Base-by-base conservation (phyloP, 2,329 filamentous ascomycete genomes). In the Ophiostoma fasciatum region DNA sequence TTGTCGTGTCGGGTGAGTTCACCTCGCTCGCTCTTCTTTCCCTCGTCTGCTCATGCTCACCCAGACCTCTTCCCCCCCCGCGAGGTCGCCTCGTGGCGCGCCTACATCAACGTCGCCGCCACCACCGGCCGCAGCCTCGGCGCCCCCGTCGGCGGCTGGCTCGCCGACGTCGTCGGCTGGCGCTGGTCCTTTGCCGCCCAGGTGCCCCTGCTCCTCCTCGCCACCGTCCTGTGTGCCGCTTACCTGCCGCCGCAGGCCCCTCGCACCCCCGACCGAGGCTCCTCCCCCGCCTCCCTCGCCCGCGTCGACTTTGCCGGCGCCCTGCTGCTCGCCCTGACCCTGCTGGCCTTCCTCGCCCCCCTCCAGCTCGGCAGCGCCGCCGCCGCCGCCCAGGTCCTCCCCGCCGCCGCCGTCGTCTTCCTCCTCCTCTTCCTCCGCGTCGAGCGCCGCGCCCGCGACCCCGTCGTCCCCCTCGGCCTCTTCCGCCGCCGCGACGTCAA, bases 141-240 rank as follows among this genome's bases (percentile, higher is more conserved):
- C 2, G 67, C 66, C 0, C 67, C 66, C 4, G 38, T 77, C 1
- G 76, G 75, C 1, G 76, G 75, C 3, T 68, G 62, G 47, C 51
- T 79, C 2, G 67, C 72, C 1, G 71, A 79, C 43, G 63, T 64
- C 0, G 61, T 79, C 11, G 75, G 75, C 13, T 81, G 75, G 76
- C 58, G 76, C 51, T 77, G 73, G 73, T 70, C 69, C 0, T 78
- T 78, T 45, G 47, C 68, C 1, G 62, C 63, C 5, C 73, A 78
- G 51, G 58, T 63, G 1, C 73, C 72, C 0, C 53, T 71, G n/a
- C 62, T 70, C 13, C 38, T 64, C 0, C 17, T 68, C 3, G 69
- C 71, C 10, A 61, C 66, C 8, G 12, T 58, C 7, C 52, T 58
- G 5, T 56, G 54, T 28, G 41, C 50, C 13, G 30, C 53, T 8